Percentiles rank a stretch among this genome's conserved stretches.
These are phyloP conservation scores for Metarhizium brunneum DNA, from an alignment of 2,329 filamentous ascomycete species.

Conservation along the genomic window DNA sequence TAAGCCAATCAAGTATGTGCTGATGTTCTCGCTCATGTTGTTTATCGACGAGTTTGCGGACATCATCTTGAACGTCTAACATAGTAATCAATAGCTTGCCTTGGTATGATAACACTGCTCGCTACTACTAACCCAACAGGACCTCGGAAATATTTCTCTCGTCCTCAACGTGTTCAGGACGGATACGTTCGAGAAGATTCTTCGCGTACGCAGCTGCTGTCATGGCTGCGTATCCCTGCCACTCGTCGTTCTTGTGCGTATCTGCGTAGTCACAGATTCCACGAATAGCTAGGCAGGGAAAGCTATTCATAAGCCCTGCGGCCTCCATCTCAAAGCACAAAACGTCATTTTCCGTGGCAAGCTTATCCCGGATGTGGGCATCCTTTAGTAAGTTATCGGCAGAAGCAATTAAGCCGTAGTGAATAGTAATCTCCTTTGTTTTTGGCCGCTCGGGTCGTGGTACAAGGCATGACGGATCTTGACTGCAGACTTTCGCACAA, in stretches of 20 bases:
- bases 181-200: constrained; percentile 12
- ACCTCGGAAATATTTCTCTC: constrained; percentile 7
- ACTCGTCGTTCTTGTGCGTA: constrained; percentile 20
- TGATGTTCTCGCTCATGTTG: too few species aligned
- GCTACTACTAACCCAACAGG: background rate
- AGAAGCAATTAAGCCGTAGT: constrained; percentile 11
- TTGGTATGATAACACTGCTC: too few species aligned
- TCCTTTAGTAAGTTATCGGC: background rate
- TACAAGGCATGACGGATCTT: too few species aligned
- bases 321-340: constrained; percentile 20
- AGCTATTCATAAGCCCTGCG: constrained; percentile 18
- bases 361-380: constrained; percentile 12
- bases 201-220: constrained; percentile 20
- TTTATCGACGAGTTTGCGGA: too few species aligned
- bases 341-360: constrained; percentile 3
- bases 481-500: too few species aligned
- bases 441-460: too few species aligned
- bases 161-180: constrained; percentile 7
- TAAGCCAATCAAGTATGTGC: too few species aligned
- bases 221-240: constrained; percentile 21
- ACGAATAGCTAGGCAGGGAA: constrained; percentile 22
- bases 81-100: too few species aligned
- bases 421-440: constrained; percentile 1
- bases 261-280: constrained; percentile 28
- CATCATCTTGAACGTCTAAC: too few species aligned